Evolutionary conservation across 1,139 yeast species (phyloP), one percentile per base, ranked within the genome.

Genomic region (Yamadazyma songkhlaensis): DNA sequence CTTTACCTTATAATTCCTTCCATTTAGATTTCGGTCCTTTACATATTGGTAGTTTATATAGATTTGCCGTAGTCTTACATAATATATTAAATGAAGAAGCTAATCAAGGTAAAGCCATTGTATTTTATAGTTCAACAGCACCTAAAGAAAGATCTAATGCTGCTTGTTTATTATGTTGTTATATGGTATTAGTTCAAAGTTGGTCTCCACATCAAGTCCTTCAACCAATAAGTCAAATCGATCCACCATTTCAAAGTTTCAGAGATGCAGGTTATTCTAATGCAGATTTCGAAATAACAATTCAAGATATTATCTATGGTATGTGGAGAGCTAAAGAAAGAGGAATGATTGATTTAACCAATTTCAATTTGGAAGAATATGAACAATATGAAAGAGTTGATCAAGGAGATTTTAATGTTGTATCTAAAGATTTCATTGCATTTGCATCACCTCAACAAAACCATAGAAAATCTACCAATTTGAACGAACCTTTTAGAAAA

Each of bases 171-270:
- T 69, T 92, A 39, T 87, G 96, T 48, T 88, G 97, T 54, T 92
- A 92, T 60, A 89, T 92, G 97, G 82, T 92, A 0, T 67, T 92
- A 43, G 90, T 92, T 12, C 98, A 92, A 59, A 84, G 90, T 13
- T 92, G 98, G 98, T 89, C 97, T 1, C 98, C 98, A 0, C 98
- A 92, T 60, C 92, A 92, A 59, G 98, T 92, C 0, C 67, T 92
- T 46, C 97, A 95, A 46, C 98, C 98, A 1, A 77, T 92, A 39
- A 81, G 95, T 3, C 97, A 92, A 58, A 80, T 84, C 3, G 92
- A 85, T 35, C 97, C 96, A 1, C 97, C 98, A 3, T 83, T 90
- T 50, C 90, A 85, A 82, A 84, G 92, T 1, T 92, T 90, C 60
- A 74, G 98, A 57, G 98, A 92, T 60, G 98, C 98, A 0, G 98